Evolutionary conservation across 805 yeast species (phyloP).

Genomic region (Wickerhamiella hasegawae): DNA sequence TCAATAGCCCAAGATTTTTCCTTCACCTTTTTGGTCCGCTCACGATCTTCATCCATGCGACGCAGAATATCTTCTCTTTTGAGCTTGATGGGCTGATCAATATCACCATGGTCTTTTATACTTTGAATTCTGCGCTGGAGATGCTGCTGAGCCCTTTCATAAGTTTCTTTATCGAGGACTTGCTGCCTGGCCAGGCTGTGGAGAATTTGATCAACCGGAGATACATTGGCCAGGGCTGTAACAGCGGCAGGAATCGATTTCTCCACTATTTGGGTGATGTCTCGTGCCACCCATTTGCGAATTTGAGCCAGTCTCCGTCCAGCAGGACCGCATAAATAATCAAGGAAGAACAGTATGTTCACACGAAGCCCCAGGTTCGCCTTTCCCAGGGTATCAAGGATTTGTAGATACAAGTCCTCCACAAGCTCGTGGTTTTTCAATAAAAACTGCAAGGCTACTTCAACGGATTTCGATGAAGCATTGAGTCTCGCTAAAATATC

Average conservation of each 20-base stretch:
- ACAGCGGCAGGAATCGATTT: conserved; percentile 15
- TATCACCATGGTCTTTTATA: background rate
- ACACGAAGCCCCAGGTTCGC: conserved; percentile 38
- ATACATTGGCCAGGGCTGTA: conserved; percentile 14
- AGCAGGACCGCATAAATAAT: conserved; percentile 29
- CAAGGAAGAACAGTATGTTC: conserved; percentile 54
- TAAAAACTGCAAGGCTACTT: conserved; percentile 16
- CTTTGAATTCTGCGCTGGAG: background rate
- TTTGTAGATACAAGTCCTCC: conserved; percentile 54
- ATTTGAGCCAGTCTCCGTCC: conserved; percentile 1
- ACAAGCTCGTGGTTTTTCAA: conserved; percentile 32
- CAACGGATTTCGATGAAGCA: conserved; percentile 31
- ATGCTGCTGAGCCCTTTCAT: background rate
- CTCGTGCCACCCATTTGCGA: conserved; percentile 2
- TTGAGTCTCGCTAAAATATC: conserved; percentile 48
- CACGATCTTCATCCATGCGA: conserved; percentile 88
- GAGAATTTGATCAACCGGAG: conserved; percentile 10
- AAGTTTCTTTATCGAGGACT: background rate
- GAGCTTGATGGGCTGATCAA: conserved; percentile 7
- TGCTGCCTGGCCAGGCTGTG: conserved; percentile 6
- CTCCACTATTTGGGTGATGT: conserved; percentile 9
- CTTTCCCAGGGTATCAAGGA: conserved; percentile 39
- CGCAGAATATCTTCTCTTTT: conserved; percentile 41
- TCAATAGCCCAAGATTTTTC: conserved; percentile 62
- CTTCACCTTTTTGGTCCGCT: conserved; percentile 63